Conservation (phyloP, 352 stramenopile species). For the Pythium rishiriense region DNA sequence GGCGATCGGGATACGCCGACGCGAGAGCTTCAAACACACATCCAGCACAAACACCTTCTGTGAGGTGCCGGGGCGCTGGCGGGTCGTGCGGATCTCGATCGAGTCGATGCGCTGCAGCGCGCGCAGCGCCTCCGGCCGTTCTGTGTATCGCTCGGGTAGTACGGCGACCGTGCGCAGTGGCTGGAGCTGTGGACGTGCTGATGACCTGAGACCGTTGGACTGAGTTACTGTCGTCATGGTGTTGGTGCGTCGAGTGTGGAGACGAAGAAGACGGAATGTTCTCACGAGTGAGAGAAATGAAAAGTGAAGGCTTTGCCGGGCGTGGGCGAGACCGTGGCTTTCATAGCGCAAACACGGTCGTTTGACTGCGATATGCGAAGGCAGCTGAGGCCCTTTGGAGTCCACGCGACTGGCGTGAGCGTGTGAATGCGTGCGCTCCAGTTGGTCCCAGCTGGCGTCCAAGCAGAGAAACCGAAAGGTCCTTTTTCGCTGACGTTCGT, state of each 20-base stretch:
- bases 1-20: slow-evolving; percentile 14
- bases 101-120: slow-evolving; percentile 18
- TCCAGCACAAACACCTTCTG: slow-evolving; percentile 8
- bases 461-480: neutral
- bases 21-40: slow-evolving; percentile 11
- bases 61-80: neutral
- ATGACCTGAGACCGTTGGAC: neutral
- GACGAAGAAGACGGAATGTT: neutral
- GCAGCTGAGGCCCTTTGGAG: neutral
- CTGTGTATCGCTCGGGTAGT: slow-evolving; percentile 8
- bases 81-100: slow-evolving; percentile 6
- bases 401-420: slow-evolving; percentile 2
- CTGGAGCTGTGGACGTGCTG: neutral
- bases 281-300: slow-evolving; percentile 10
- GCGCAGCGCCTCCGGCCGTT: slow-evolving; percentile 7
- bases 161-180: slow-evolving; percentile 2
- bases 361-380: neutral
- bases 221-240: neutral
- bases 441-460: neutral
- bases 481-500: slow-evolving; percentile 3
- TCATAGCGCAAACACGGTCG: slow-evolving; percentile 2
- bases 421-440: slow-evolving; percentile 5
- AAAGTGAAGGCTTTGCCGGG: slow-evolving; percentile 12
- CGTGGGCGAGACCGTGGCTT: too few relatives aligned
- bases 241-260: neutral